These are phyloP conservation scores for Aspergillus ustus DNA, from an alignment of 2,329 filamentous ascomycete species.

Conservation along the genomic window DNA sequence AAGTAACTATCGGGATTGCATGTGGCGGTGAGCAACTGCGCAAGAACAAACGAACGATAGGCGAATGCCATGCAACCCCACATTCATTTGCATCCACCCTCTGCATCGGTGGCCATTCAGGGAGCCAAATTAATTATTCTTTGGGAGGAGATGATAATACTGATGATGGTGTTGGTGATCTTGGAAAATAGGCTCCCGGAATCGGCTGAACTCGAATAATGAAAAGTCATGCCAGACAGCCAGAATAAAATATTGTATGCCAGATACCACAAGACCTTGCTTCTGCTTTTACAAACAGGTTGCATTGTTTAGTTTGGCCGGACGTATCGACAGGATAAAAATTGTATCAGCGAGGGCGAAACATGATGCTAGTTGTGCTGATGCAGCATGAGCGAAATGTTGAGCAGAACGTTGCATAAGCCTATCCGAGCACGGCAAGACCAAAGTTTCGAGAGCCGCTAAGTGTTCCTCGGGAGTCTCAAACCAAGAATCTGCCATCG, in stretches of 20 bases:
- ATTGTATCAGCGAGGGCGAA: neutral
- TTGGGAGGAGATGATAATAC: neutral
- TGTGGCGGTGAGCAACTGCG: conserved; percentile 29
- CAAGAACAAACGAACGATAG: conserved; percentile 27
- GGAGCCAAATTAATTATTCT: conserved; percentile 5
- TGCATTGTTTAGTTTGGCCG: neutral
- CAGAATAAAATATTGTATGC: neutral
- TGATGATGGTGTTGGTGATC: conserved; percentile 3
- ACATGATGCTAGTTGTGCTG: neutral
- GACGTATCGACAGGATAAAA: neutral
- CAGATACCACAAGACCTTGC: neutral
- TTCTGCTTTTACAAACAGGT: conserved; percentile 6
- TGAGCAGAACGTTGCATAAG: conserved; percentile 25
- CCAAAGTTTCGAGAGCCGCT: conserved; percentile 10
- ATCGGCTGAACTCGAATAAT: neutral
- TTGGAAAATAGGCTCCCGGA: neutral
- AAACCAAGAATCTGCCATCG: conserved; percentile 2
- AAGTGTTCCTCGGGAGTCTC: conserved; percentile 5
- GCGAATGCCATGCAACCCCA: conserved; percentile 31
- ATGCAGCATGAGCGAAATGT: conserved; percentile 22
- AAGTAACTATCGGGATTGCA: conserved; percentile 18
- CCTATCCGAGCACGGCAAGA: conserved; percentile 15
- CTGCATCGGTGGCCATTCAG: conserved; percentile 9
- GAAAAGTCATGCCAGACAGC: neutral
- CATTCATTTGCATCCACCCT: conserved; percentile 24